Base-by-base conservation (phyloP, 305 asterid species). In the Fraxinus velutina region DNA sequence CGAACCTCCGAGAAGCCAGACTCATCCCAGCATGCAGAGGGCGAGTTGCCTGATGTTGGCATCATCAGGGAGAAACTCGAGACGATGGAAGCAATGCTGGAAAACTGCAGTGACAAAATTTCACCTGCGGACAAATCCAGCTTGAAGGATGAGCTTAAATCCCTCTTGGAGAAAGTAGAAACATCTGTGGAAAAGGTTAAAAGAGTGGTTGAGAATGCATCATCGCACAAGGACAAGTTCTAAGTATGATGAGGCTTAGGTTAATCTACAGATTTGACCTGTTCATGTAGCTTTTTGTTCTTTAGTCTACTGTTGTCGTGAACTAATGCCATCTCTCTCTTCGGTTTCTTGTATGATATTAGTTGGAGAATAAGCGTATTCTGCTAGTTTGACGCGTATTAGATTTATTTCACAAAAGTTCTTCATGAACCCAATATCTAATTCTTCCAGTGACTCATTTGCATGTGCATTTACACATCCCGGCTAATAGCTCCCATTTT, bases 61-160 rank as follows among this genome's bases (percentile, higher is more conserved):
- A 70, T 39, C 39, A 83, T 88, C 44, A 84, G 80, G 73, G 78
- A 75, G 55, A 90, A 88, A 68, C 78, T 92, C 0, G 90, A 87
- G 80, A 81, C 36, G 7, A 86, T 89, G 89, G n/a, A 77, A 1
- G 82, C 86, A 6, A 82, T 85, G 50, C 37, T 92, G 73, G 91
- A 83, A 6, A 89, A 83, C 3, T 83, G 84, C 29, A 74, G 87
- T 10, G 82, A 85, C 1, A 84, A 85, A 60, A 83, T 92, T 13
- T 84, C 93, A 2, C 13, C 33, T 0, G 87, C 83, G 80, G 97
- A 85, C 55, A 88, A 80, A 57, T 21, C 83, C 0, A 44, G 76
- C 79, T 82, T 93, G 88, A 89, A 88, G 87, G 81, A 76, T 2
- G 93, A 85, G 85, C 80, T 92, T 60, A 87, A 80, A 39, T 34